Evolutionary conservation across 2,329 filamentous ascomycete species (phyloP), one percentile per base, ranked within the genome.

Genomic region (Atkinsonella texensis): DNA sequence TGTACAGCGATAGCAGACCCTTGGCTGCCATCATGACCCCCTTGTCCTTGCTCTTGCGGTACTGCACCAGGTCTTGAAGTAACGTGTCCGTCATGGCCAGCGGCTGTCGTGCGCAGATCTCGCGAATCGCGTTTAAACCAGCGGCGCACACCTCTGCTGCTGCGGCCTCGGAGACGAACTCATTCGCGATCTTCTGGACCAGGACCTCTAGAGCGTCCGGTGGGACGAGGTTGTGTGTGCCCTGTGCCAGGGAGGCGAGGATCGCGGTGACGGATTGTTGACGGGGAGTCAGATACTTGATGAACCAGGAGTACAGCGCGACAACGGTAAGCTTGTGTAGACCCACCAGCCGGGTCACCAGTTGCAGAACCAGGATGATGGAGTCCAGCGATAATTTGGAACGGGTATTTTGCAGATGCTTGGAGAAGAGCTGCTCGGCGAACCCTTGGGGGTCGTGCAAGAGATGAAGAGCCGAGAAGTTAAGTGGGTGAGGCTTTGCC

Each of bases 11-110:
- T 42, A 98, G 74, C 7, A 98, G 74, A 56, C 93, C 91, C 66
- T 93, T 91, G 13, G 91, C 89, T 8, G 93, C 93, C 93, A 98
- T 97, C 80, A 95, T 90, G n/a, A 93, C 87, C 54, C 91, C 90
- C 74, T 97, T 98, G 64, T 98, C 93, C 65, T 98, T 98, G 64
- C 88, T 95, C 74, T 94, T 95, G 54, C 88, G 81, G 70, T 98
- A 97, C 73, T 93, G 86, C 10, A 97, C 89, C 49, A 98, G 71
- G 73, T 98, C 93, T 66, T 98, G 91, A 32, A 98, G 72, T n/a
- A 98, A 71, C 0, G 90, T 95, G 57, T 97, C 90, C 49, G 83
- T 89, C 87, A 98, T 97, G 6, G 90, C 90, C n/a, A 97, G 73
- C 1, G 93, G 91, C 63, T 98, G 93, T 56, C 93, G 80, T 2